Base-by-base conservation (phyloP, 1,284 basidiomycete species). In the Mycosarcoma maydis region DNA sequence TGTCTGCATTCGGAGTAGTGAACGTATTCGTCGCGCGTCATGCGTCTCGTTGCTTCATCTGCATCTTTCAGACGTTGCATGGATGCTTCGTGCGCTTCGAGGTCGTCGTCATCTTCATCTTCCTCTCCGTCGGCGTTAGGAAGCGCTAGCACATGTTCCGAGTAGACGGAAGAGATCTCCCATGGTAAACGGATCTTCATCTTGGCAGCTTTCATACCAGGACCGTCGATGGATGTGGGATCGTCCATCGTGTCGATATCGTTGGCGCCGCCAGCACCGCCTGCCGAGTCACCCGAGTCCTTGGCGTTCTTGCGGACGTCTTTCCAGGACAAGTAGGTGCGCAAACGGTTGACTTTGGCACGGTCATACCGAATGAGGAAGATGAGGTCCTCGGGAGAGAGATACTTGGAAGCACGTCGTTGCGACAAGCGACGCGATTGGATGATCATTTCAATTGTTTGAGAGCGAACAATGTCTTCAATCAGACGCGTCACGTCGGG, bases 291-390 rank as follows among this genome's bases (percentile, higher is more conserved):
- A 9, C 76, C 77, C 11, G 58, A 70, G 45, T 96, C 92, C 78
- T 96, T 96, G 7, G 93, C 93, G 71, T 93, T 91, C 79, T 96
- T 96, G 16, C 95, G 87, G 7, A 98, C 94, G 71, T 97, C 95
- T 80, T 96, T 97, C 94, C 95, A 98, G 0, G 91, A 92, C n/a
- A 98, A 86, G 79, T 97, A 98, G 10, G 92, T 96, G 23, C 92
- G 84, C 17, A 98, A 85, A 22, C 95, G 86, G 82, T 97, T 96
- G 59, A 98, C 92, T 83, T 97, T 96, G 19, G 90, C 92, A 62
- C 92, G 86, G 83, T 98, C 95, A 77, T 96, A 91, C 9, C 95
- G 89, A 77, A 98, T 94, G 72, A 97, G 88, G 76, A 97, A 98
- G 73, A 98, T 93, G 55, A 98, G 88, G 83, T 98, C 95, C 82